Evolutionary conservation across 2,329 filamentous ascomycete genomes (phyloP).

Genomic region (Dendrostoma leiphaemia): DNA sequence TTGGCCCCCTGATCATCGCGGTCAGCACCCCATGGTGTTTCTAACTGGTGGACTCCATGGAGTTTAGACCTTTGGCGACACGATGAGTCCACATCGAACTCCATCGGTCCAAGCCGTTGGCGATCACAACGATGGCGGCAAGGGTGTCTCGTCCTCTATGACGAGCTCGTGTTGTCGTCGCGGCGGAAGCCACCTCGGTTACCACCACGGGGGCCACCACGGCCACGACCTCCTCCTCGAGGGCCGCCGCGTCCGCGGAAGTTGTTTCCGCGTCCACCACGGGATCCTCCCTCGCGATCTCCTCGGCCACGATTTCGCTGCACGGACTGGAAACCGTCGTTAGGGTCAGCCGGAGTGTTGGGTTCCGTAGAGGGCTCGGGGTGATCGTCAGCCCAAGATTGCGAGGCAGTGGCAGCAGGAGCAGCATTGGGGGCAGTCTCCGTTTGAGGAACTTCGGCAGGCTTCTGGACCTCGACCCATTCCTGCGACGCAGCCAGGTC

Average conservation of each 20-base stretch:
- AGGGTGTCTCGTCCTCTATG: slow-evolving; percentile 7
- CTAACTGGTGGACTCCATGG: slow-evolving; percentile 11
- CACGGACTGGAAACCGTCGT: slow-evolving; percentile 73
- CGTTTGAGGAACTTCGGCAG: slow-evolving; percentile 71
- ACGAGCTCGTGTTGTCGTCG: slow-evolving; percentile 26
- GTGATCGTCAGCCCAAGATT: slow-evolving; percentile 83
- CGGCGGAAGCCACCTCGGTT: slow-evolving; percentile 31
- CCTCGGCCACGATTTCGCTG: slow-evolving; percentile 58
- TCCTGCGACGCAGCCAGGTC: slow-evolving; percentile 55
- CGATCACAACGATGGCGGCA: background rate
- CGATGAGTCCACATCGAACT: background rate
- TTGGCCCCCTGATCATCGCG: slow-evolving; percentile 1
- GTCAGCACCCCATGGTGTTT: slow-evolving; percentile 9
- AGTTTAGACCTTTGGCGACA: background rate
- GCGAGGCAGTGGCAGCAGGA: slow-evolving; percentile 55
- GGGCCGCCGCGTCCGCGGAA: slow-evolving; percentile 49
- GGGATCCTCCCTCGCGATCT: slow-evolving; percentile 49
- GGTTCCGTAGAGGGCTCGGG: slow-evolving; percentile 49
- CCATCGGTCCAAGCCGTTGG: background rate
- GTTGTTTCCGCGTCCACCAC: slow-evolving; percentile 44
- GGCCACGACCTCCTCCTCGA: slow-evolving; percentile 40
- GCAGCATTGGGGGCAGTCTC: slow-evolving; percentile 63
- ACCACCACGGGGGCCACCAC: slow-evolving; percentile 34
- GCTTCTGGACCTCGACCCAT: slow-evolving; percentile 69
- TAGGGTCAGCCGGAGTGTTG: slow-evolving; percentile 33